These are phyloP conservation scores for Zostera marina DNA, from an alignment of 116 monocot genomes.

Conservation along the genomic window DNA sequence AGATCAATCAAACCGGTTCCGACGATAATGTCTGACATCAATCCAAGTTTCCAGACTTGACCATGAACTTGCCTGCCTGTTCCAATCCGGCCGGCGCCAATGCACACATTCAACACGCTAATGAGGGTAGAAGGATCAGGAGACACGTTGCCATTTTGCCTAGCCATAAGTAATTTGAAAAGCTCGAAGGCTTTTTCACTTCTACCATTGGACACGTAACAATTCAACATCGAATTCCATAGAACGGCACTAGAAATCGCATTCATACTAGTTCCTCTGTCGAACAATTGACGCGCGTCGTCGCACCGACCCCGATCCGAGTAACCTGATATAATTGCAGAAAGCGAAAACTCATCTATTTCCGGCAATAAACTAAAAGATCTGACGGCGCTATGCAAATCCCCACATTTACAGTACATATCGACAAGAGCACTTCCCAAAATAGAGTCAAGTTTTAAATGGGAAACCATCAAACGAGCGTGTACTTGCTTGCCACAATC, in stretches of 20 bases:
- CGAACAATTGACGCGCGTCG: slow-evolving; percentile 43
- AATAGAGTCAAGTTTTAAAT: slow-evolving; percentile 36
- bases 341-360: slow-evolving; percentile 49
- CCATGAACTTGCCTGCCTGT: slow-evolving; percentile 38
- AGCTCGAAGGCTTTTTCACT: slow-evolving; percentile 30
- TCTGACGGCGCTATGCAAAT: slow-evolving; percentile 26
- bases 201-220: slow-evolving; percentile 20
- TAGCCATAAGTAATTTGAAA: slow-evolving; percentile 34
- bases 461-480: slow-evolving; percentile 16
- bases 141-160: slow-evolving; percentile 8
- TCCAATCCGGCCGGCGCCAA: slow-evolving; percentile 2
- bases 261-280: slow-evolving; percentile 10
- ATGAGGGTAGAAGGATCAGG: slow-evolving; percentile 34
- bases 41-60: slow-evolving; percentile 24
- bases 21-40: slow-evolving; percentile 19
- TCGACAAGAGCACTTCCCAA: slow-evolving; percentile 43
- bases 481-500: slow-evolving; percentile 44
- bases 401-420: slow-evolving; percentile 70
- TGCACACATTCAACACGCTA: slow-evolving; percentile 30
- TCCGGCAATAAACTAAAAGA: slow-evolving; percentile 16
- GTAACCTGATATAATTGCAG: slow-evolving; percentile 45
- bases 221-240: slow-evolving; percentile 70
- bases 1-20: slow-evolving; percentile 44
- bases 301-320: slow-evolving; percentile 26
- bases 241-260: slow-evolving; percentile 19